phyloP scores from a whole-genome alignment of 768 basidiomycete genomes.

The Piloderma croceum region DNA sequence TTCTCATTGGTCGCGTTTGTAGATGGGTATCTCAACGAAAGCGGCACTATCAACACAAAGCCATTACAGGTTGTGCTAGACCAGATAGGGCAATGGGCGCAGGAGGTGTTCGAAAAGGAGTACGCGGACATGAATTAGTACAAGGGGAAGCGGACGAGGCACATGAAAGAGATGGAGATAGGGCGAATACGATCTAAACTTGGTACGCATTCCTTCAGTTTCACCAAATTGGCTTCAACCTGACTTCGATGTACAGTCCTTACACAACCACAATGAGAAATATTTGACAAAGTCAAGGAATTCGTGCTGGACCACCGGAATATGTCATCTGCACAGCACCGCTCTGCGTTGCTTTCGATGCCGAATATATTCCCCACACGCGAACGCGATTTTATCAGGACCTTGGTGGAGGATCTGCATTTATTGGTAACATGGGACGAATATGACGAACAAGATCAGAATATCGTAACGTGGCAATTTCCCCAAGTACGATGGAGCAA shows the following conservation, averaged over 20 bases:
- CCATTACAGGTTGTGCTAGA: constrained; percentile 83
- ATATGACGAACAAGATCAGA: constrained; percentile 77
- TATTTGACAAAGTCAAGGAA: constrained; percentile 72
- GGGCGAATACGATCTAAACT: constrained; percentile 53
- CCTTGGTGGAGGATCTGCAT: constrained; percentile 71
- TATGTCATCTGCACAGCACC: constrained; percentile 27
- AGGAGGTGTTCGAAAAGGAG: constrained; percentile 88
- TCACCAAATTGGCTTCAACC: neutral
- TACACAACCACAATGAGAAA: constrained; percentile 64
- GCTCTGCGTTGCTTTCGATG: constrained; percentile 50
- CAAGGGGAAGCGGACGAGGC: constrained; percentile 85
- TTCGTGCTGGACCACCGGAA: constrained; percentile 57
- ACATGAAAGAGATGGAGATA: constrained; percentile 59
- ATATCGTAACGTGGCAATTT: constrained; percentile 66
- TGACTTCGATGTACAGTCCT: constrained; percentile 41
- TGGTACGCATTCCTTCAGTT: constrained; percentile 39
- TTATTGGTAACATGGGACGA: constrained; percentile 89
- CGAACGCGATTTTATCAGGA: constrained; percentile 75
- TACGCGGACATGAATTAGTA: constrained; percentile 88
- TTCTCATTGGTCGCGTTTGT: neutral
- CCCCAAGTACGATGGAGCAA: constrained; percentile 39
- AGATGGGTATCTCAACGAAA: constrained; percentile 94
- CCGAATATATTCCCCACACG: constrained; percentile 74
- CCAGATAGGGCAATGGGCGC: constrained; percentile 84
- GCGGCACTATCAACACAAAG: constrained; percentile 72